phyloP scores from a whole-genome alignment of 164 flowering plant species.

The Hamamelis virginiana region DNA sequence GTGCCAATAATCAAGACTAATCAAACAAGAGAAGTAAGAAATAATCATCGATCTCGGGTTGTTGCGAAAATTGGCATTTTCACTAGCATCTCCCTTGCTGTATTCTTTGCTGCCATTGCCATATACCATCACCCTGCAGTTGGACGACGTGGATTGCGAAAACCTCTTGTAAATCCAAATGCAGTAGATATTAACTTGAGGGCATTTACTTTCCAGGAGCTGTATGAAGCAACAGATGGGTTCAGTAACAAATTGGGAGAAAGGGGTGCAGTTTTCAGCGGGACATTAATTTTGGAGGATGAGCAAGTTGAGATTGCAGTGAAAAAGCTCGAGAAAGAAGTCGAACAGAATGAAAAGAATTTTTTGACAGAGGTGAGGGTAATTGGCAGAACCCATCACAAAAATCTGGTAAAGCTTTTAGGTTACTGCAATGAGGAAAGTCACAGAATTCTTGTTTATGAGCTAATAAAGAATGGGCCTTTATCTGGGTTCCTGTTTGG shows the following conservation, averaged over 20 bases:
- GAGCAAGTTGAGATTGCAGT: conserved; percentile 17
- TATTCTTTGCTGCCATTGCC: background rate
- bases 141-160: background rate
- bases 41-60: no score
- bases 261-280: conserved; percentile 18
- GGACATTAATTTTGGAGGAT: conserved; percentile 9
- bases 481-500: conserved; percentile 11
- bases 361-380: conserved; percentile 21
- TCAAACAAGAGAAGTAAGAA: no score
- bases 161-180: no score
- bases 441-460: conserved; percentile 17
- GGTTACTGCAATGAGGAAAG: conserved; percentile 16
- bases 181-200: no score
- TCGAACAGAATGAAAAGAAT: conserved; percentile 13
- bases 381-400: conserved; percentile 22
- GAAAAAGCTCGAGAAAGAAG: conserved; percentile 8
- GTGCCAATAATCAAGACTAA: no score
- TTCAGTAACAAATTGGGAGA: conserved; percentile 10
- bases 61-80: no score
- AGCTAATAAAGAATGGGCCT: conserved; percentile 21
- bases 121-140: background rate
- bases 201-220: conserved; percentile 20
- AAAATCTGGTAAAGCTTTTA: conserved; percentile 20
- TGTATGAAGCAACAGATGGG: conserved; percentile 17
- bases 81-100: no score